Evolutionary conservation across 306 rosid species (phyloP).

Genomic region (Cyclanthera cordifolia): DNA sequence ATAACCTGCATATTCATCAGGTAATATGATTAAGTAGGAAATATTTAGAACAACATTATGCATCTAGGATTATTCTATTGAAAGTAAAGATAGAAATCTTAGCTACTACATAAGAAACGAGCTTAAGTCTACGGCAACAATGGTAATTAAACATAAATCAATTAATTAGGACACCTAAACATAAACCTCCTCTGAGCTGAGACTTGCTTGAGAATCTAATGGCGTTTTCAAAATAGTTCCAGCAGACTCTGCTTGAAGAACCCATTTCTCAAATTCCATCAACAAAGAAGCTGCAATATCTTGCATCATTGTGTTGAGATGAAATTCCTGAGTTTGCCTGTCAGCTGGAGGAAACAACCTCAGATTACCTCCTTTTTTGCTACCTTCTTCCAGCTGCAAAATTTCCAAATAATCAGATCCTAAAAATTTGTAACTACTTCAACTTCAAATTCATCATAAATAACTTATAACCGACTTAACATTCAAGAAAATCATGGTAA

Average conservation of each 20-base stretch:
- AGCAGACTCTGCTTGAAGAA: slow-evolving; percentile 86
- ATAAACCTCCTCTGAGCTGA: slow-evolving; percentile 99
- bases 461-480: background rate
- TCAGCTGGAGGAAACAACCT: slow-evolving; percentile 95
- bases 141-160: background rate
- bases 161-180: slow-evolving; percentile 84
- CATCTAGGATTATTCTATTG: background rate
- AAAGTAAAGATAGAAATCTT: background rate
- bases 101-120: background rate
- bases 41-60: slow-evolving; percentile 11
- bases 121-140: background rate
- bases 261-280: slow-evolving; percentile 98
- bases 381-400: slow-evolving; percentile 78
- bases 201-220: slow-evolving; percentile 97
- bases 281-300: slow-evolving; percentile 81
- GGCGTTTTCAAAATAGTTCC: slow-evolving; percentile 97
- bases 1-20: slow-evolving; percentile 49
- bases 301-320: slow-evolving; percentile 91
- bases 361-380: slow-evolving; percentile 59
- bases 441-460: background rate
- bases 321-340: slow-evolving; percentile 66
- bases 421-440: no score
- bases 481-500: no score
- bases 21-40: slow-evolving; percentile 3
- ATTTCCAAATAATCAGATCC: background rate